Percentiles rank a stretch among this genome's conserved stretches.
Conservation (phyloP, 2,329 filamentous ascomycete species). For the Epichloe bromicola region DNA sequence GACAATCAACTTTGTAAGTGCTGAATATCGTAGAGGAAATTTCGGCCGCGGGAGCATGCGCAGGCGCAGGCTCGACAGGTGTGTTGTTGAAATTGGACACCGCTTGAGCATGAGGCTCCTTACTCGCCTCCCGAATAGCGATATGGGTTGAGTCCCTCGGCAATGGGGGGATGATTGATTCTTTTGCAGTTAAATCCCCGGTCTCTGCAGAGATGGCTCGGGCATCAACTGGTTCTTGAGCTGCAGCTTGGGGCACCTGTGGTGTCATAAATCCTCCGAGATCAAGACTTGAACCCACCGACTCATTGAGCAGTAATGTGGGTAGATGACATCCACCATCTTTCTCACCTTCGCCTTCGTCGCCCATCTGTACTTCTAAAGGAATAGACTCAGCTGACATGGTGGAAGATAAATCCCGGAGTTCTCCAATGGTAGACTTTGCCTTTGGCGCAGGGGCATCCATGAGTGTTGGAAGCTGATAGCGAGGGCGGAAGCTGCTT, state of each 20-base stretch:
- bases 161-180: not conserved
- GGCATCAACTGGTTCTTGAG: not conserved
- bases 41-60: not conserved
- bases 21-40: not conserved
- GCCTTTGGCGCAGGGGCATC: slow-evolving; percentile 3
- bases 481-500: slow-evolving; percentile 9
- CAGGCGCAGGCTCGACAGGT: not conserved
- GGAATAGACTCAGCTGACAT: not conserved
- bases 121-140: not conserved
- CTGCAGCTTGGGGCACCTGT: not conserved
- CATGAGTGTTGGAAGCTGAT: slow-evolving; percentile 8
- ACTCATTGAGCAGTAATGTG: slow-evolving; percentile 6
- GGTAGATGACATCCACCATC: slow-evolving; percentile 5
- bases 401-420: slow-evolving; percentile 4
- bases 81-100: not conserved
- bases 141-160: not conserved
- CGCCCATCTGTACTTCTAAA: not conserved
- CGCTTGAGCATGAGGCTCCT: not conserved
- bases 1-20: not conserved
- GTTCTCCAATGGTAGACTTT: slow-evolving; percentile 6
- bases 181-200: not conserved
- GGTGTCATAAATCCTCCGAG: slow-evolving; percentile 1
- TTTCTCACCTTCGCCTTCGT: not conserved
- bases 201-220: not conserved
- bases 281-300: slow-evolving; percentile 4